phyloP scores from a whole-genome alignment of 1,284 basidiomycete genomes.

The Moesziomyces aphidis region DNA sequence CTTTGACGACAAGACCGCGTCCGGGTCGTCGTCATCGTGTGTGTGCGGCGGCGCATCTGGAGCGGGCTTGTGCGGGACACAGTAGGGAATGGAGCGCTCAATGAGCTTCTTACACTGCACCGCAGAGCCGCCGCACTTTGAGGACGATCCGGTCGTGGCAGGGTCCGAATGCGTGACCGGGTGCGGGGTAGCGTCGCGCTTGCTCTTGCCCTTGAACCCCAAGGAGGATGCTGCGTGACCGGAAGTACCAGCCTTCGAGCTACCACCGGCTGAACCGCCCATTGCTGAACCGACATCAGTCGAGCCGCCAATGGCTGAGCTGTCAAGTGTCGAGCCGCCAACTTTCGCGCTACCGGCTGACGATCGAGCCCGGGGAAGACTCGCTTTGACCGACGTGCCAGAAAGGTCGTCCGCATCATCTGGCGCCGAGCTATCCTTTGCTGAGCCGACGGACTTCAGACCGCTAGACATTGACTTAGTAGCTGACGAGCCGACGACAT shows the following conservation, averaged over 20 bases:
- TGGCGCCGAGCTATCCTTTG: too few relatives aligned
- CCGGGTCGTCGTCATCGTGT: background rate
- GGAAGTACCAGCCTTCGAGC: background rate
- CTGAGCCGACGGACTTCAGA: too few relatives aligned
- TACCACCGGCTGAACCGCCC: too few relatives aligned
- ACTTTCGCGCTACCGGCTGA: too few relatives aligned
- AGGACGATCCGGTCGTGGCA: background rate
- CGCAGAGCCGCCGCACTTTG: constrained; percentile 2
- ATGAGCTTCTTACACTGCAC: constrained; percentile 7
- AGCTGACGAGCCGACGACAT: too few relatives aligned
- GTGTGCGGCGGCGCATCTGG: background rate
- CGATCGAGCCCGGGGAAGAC: too few relatives aligned
- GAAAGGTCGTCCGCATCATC: background rate
- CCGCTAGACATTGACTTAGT: too few relatives aligned
- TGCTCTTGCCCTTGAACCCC: background rate
- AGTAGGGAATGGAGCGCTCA: constrained; percentile 4
- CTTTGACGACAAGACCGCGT: background rate
- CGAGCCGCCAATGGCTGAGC: background rate
- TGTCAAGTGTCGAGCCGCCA: too few relatives aligned
- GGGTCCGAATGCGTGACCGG: background rate
- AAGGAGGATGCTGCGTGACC: too few relatives aligned
- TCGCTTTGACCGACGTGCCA: too few relatives aligned
- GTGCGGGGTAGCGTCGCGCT: background rate
- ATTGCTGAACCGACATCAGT: too few relatives aligned
- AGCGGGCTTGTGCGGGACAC: background rate